Evolutionary conservation across 257 asterid species (phyloP).

Genomic region (Solanum clarkiae): DNA sequence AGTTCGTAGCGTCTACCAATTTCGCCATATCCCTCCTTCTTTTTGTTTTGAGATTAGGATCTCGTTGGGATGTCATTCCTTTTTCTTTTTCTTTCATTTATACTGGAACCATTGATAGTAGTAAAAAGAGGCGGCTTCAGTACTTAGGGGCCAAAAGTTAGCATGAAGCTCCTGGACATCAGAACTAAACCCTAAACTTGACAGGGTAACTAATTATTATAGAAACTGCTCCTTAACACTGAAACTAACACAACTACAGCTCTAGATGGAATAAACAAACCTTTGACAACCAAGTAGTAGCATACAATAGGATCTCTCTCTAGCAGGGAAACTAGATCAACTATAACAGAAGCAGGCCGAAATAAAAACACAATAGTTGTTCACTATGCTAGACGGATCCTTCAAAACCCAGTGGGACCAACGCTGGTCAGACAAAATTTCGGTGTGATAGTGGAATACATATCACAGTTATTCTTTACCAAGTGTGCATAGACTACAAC

Average conservation of each 20-base stretch:
- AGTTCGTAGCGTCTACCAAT: too few species aligned
- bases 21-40: too few species aligned
- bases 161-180: neutral
- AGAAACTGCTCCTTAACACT: neutral
- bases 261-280: neutral
- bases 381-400: neutral
- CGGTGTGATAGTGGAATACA: neutral
- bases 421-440: neutral
- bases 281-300: neutral
- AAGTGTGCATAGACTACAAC: neutral
- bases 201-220: neutral
- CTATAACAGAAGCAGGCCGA: neutral
- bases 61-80: too few species aligned
- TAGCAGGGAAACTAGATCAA: neutral
- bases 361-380: neutral
- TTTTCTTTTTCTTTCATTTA: too few species aligned
- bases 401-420: neutral
- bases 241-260: neutral
- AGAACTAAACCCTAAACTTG: neutral
- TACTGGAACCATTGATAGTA: neutral
- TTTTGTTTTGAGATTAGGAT: too few species aligned
- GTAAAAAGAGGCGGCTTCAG: neutral
- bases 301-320: neutral
- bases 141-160: neutral
- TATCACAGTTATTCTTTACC: neutral